Percentiles rank a stretch among this genome's conserved stretches.
Evolutionary conservation across 163 green algal genomes (phyloP).

Genomic region (Chlamydomonas reinhardtii): DNA sequence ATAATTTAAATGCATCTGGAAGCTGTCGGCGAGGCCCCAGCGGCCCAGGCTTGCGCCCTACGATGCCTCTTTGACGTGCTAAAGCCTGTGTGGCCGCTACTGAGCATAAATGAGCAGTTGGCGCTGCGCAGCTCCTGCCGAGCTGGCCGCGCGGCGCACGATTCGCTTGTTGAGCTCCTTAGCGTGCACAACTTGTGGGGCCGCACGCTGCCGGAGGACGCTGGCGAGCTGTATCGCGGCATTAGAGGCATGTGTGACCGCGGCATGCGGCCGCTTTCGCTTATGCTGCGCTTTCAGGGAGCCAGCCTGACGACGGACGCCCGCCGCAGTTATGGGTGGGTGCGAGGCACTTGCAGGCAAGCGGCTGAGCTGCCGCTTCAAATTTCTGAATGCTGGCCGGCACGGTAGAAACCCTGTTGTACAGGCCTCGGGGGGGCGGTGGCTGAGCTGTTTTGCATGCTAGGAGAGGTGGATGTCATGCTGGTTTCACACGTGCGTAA

Average conservation of each 20-base stretch:
- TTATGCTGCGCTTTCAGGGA: not conserved
- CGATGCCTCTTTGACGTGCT: not conserved
- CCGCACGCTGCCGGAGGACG: not conserved
- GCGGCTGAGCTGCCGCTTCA: no score
- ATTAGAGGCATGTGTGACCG: not conserved
- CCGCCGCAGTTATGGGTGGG: not conserved
- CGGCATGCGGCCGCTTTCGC: not conserved
- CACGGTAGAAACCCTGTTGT: no score
- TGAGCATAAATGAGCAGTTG: not conserved
- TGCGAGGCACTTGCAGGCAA: no score
- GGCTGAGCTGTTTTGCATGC: no score
- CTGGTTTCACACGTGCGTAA: no score
- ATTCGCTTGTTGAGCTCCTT: not conserved
- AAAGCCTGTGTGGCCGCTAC: not conserved
- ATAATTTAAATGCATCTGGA: no score
- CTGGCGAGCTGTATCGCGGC: not conserved
- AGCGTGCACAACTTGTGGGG: slow-evolving; percentile 20
- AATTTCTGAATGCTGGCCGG: no score
- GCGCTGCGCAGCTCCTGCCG: not conserved
- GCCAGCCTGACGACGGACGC: not conserved
- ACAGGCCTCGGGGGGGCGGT: no score
- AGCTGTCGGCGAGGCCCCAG: no score
- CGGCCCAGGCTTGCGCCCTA: no score
- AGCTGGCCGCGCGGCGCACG: not conserved
- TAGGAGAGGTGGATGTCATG: no score